Conservation (phyloP, 2,329 filamentous ascomycete genomes). For the Trichoderma sp. region DNA sequence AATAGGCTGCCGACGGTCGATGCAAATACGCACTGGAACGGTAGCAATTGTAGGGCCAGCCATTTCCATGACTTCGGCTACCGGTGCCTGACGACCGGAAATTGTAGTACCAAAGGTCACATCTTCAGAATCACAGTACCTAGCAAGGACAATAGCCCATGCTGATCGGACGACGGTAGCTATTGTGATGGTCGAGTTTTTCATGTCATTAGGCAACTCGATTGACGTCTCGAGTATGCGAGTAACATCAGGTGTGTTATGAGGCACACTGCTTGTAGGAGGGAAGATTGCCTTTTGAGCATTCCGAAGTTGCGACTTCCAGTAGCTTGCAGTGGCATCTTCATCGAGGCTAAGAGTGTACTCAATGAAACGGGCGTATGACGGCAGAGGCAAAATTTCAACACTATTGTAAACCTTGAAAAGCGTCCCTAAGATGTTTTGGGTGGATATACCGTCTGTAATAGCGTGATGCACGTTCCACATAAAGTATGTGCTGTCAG, state of each 20-base stretch:
- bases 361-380: conserved; percentile 12
- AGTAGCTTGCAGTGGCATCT: conserved; percentile 18
- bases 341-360: conserved; percentile 12
- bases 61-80: conserved; percentile 30
- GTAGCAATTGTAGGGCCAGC: conserved; percentile 30
- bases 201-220: background rate
- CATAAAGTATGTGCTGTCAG: background rate
- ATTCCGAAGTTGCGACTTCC: conserved; percentile 24
- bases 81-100: conserved; percentile 30
- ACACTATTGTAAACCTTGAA: background rate
- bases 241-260: background rate
- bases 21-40: conserved; percentile 22
- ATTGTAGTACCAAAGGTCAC: conserved; percentile 29
- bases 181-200: conserved; percentile 22
- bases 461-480: conserved; percentile 20
- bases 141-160: conserved; percentile 21
- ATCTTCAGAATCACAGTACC: conserved; percentile 28
- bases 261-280: background rate
- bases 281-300: conserved; percentile 25
- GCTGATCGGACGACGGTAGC: conserved; percentile 28
- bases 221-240: background rate
- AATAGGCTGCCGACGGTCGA: background rate
- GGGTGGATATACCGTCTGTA: conserved; percentile 4
- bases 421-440: background rate
- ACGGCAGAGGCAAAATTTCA: background rate